Conservation (phyloP, 768 basidiomycete genomes). For the Collybiopsis luxurians region DNA sequence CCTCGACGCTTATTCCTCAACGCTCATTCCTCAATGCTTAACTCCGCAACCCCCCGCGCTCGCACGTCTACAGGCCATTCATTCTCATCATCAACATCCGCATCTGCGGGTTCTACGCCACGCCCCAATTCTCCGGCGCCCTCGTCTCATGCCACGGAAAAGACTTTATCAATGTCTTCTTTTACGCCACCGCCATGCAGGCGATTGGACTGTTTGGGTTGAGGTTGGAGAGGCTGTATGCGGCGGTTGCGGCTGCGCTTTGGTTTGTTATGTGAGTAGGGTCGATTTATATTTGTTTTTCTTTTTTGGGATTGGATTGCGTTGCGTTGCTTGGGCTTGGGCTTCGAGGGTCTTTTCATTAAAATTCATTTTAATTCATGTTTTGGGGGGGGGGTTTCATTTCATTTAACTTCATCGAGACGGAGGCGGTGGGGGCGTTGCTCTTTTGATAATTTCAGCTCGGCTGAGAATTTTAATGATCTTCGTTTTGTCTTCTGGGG, state of each 20-base stretch:
- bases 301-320: too few relatives aligned
- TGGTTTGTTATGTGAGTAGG: constrained; percentile 41
- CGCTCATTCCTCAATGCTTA: too few relatives aligned
- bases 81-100: constrained; percentile 28
- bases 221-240: constrained; percentile 42
- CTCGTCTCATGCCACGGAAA: constrained; percentile 35
- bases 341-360: too few relatives aligned
- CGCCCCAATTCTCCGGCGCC: background rate
- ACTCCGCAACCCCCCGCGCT: too few relatives aligned
- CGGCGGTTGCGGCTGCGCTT: constrained; percentile 33
- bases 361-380: too few relatives aligned
- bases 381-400: too few relatives aligned
- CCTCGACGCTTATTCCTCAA: background rate
- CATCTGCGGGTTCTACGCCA: constrained; percentile 17
- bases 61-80: constrained; percentile 19
- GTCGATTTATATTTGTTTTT: too few relatives aligned
- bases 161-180: constrained; percentile 43
- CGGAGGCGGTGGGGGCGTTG: background rate
- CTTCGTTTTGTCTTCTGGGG: too few relatives aligned
- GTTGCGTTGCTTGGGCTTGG: too few relatives aligned
- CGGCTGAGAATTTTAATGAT: too few relatives aligned
- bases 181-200: constrained; percentile 31
- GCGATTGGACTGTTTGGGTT: constrained; percentile 54
- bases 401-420: background rate
- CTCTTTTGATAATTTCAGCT: too few relatives aligned